phyloP scores from a whole-genome alignment of 257 asterid species.

The Solanum virginianum region DNA sequence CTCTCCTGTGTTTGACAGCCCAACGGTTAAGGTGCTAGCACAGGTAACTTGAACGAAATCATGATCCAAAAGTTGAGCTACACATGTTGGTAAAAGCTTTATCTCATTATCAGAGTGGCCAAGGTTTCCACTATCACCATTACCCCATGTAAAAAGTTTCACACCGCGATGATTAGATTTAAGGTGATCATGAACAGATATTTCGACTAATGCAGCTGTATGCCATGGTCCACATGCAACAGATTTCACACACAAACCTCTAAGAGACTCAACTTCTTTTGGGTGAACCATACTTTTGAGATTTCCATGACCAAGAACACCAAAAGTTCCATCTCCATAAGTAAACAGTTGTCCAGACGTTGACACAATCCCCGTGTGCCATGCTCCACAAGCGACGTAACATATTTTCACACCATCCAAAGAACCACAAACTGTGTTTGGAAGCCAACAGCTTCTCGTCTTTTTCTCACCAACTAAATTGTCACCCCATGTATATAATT shows the following conservation, averaged over 20 bases:
- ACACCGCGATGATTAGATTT: constrained; percentile 12
- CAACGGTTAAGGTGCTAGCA: constrained; percentile 25
- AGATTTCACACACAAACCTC: constrained; percentile 19
- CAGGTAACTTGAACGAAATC: constrained; percentile 36
- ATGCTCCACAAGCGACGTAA: constrained; percentile 34
- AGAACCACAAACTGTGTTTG: constrained; percentile 19
- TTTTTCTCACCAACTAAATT: background rate
- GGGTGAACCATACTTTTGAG: constrained; percentile 17
- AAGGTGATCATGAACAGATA: constrained; percentile 5
- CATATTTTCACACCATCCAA: constrained; percentile 20
- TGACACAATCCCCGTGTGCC: constrained; percentile 38
- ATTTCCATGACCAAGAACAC: constrained; percentile 45
- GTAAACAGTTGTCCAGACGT: constrained; percentile 24
- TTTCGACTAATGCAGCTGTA: constrained; percentile 38
- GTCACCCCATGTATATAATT: constrained; percentile 34
- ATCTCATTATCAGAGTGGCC: constrained; percentile 28
- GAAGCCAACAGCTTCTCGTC: constrained; percentile 28
- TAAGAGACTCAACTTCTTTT: constrained; percentile 35
- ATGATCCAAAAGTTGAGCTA: constrained; percentile 21
- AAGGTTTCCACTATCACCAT: constrained; percentile 36
- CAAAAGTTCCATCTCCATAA: constrained; percentile 40
- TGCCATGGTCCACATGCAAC: constrained; percentile 48
- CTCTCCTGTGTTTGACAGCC: constrained; percentile 20
- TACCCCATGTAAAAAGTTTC: constrained; percentile 43
- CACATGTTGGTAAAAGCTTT: constrained; percentile 28